These are phyloP conservation scores for Dendrocalamus latiflorus DNA, from an alignment of 202 grass and related monocot genomes.

Conservation along the genomic window DNA sequence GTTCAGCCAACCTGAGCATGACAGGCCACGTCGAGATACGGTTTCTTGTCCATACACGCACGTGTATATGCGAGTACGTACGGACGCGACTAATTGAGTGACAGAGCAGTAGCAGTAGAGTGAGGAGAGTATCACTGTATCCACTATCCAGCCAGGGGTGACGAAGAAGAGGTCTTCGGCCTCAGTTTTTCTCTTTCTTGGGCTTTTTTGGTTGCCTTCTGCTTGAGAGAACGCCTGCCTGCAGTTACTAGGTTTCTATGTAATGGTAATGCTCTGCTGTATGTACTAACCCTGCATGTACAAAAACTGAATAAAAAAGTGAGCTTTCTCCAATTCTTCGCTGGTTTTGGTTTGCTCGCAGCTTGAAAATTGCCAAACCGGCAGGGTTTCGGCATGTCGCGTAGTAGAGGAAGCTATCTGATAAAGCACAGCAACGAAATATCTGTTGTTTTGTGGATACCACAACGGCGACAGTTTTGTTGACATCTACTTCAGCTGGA, in stretches of 20 bases:
- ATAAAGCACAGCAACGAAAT: not conserved
- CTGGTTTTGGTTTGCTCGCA: not conserved
- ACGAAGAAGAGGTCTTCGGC: not conserved
- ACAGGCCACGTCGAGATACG: too few species aligned
- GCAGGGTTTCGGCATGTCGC: not conserved
- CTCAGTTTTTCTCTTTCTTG: not conserved
- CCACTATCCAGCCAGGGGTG: too few species aligned
- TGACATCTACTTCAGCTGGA: not conserved
- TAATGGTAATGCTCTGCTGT: not conserved
- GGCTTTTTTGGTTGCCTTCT: not conserved
- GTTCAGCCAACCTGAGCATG: constrained; percentile 38
- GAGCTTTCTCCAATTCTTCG: not conserved
- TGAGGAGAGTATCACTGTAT: too few species aligned
- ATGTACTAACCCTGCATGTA: not conserved
- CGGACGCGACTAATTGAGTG: not conserved
- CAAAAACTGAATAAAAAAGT: constrained; percentile 18
- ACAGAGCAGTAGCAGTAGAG: not conserved
- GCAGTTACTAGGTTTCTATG: not conserved
- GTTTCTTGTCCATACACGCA: not conserved
- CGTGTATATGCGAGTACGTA: constrained; percentile 12
- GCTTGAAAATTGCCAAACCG: not conserved
- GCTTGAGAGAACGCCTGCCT: not conserved
- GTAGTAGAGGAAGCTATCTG: not conserved
- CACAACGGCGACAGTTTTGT: not conserved
- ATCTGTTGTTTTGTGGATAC: not conserved